A percentile compares a stretch with the other conserved stretches of the same genome.
These are phyloP conservation scores for Trichoderma atrobrunneum DNA, from an alignment of 2,329 filamentous ascomycete species.

Conservation along the genomic window DNA sequence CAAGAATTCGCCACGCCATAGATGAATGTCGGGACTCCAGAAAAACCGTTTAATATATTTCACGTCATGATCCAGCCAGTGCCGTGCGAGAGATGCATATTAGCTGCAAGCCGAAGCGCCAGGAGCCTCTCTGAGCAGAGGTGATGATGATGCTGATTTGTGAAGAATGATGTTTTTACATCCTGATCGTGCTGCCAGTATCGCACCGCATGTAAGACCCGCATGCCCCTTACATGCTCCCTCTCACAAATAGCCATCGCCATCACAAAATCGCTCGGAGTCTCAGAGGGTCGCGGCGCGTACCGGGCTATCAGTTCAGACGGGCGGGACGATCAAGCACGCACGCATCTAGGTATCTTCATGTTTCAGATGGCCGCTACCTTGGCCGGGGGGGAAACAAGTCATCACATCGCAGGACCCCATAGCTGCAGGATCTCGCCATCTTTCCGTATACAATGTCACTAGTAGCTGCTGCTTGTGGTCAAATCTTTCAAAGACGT, in stretches of 20 bases:
- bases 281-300: conserved; percentile 4
- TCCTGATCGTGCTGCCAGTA: neutral
- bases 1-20: neutral
- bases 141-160: conserved; percentile 8
- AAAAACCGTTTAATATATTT: neutral
- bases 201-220: conserved; percentile 1
- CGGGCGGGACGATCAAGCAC: conserved; percentile 31
- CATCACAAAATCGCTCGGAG: neutral
- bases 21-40: neutral
- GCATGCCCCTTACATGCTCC: neutral
- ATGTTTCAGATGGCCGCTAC: conserved; percentile 23
- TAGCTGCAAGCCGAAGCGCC: conserved; percentile 9
- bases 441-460: neutral
- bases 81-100: neutral
- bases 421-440: neutral
- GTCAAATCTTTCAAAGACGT: neutral
- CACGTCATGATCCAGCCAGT: neutral
- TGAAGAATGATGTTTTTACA: neutral
- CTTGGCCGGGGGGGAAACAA: conserved; percentile 11
- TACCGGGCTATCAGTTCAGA: conserved; percentile 16
- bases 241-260: neutral
- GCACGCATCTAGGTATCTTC: conserved; percentile 22
- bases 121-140: neutral
- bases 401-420: conserved; percentile 15
- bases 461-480: neutral